Evolutionary conservation across 768 basidiomycete genomes (phyloP).

Genomic region (Lentinula guzmanii): DNA sequence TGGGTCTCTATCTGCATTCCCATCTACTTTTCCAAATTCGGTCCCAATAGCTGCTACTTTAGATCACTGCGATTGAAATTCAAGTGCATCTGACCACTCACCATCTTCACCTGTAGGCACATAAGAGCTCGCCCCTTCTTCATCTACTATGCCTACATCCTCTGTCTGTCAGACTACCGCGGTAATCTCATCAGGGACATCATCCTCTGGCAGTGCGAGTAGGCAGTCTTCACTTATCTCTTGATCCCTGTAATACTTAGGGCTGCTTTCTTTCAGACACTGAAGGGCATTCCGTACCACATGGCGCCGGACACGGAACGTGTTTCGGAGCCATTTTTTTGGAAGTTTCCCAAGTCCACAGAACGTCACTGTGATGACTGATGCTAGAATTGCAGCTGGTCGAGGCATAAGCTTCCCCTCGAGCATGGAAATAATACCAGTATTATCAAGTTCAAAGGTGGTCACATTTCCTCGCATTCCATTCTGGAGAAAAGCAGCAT

Average conservation of each 20-base stretch:
- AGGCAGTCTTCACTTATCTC: constrained; percentile 16
- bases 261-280: constrained; percentile 27
- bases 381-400: constrained; percentile 19
- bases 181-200: constrained; percentile 21
- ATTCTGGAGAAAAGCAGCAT: constrained; percentile 12
- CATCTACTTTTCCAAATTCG: no score
- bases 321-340: constrained; percentile 18
- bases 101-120: constrained; percentile 10
- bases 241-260: constrained; percentile 20
- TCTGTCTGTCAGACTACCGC: background rate
- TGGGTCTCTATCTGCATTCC: no score
- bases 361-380: constrained; percentile 27
- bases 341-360: constrained; percentile 22
- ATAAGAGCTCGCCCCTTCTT: constrained; percentile 11
- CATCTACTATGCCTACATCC: constrained; percentile 3
- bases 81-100: constrained; percentile 5
- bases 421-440: constrained; percentile 24
- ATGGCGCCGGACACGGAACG: constrained; percentile 25
- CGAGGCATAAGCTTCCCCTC: constrained; percentile 28
- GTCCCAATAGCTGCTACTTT: no score
- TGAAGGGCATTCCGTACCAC: constrained; percentile 22
- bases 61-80: constrained; percentile 7
- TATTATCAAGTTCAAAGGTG: constrained; percentile 20
- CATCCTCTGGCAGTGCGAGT: constrained; percentile 21
- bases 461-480: constrained; percentile 30